Evolutionary conservation across 495 filamentous ascomycete genomes (phyloP).

Genomic region (Amphirosellinia nigrospora): DNA sequence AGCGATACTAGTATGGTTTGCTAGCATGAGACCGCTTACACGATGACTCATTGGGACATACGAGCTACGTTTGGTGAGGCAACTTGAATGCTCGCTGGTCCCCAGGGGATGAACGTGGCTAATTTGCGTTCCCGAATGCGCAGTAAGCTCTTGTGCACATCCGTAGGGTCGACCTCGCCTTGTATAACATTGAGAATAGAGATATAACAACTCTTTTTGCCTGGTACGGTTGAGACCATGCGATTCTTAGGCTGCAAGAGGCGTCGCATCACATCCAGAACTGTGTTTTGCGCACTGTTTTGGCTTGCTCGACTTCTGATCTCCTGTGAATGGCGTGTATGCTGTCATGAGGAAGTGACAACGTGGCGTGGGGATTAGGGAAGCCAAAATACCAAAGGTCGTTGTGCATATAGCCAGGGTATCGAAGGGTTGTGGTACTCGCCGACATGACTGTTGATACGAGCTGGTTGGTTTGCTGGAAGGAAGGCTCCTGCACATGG

Average conservation of each 20-base stretch:
- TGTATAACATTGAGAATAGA: slow-evolving; percentile 99
- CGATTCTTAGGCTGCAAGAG: slow-evolving; percentile 97
- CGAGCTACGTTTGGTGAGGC: slow-evolving; percentile 95
- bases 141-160: slow-evolving; percentile 96
- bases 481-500: slow-evolving; percentile 92
- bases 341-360: slow-evolving; percentile 98
- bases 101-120: slow-evolving; percentile 98
- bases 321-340: slow-evolving; percentile 95
- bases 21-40: slow-evolving; percentile 95
- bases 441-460: slow-evolving; percentile 99
- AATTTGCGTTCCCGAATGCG: slow-evolving; percentile 93
- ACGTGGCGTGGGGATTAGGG: slow-evolving; percentile 92
- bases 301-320: slow-evolving; percentile 94
- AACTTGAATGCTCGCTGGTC: slow-evolving; percentile 97
- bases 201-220: slow-evolving; percentile 98
- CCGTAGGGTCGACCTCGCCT: slow-evolving; percentile 95
- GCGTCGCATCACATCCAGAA: slow-evolving; percentile 95
- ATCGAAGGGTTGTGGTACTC: slow-evolving; percentile 92
- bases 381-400: slow-evolving; percentile 97
- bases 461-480: slow-evolving; percentile 96
- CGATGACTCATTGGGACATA: slow-evolving; percentile 91
- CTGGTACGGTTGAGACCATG: slow-evolving; percentile 95
- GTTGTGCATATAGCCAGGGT: slow-evolving; percentile 99
- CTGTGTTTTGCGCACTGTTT: slow-evolving; percentile 95
- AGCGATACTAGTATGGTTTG: slow-evolving; percentile 96